Evolutionary conservation across 352 stramenopile genomes (phyloP).

Genomic region (Pythium diclinum): DNA sequence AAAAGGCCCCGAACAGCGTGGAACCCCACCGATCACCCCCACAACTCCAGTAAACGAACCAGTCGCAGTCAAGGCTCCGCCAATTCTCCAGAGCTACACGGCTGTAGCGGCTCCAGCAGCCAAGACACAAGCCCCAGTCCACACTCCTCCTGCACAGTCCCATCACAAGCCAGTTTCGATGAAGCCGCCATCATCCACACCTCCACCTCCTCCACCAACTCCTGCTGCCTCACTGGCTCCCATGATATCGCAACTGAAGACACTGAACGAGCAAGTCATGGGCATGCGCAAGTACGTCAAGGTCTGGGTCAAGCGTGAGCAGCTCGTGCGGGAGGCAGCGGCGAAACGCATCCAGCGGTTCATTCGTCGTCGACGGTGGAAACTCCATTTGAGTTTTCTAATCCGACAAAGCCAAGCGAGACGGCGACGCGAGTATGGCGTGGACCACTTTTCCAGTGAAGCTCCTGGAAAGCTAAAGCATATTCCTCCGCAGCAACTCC

Average conservation of each 20-base stretch:
- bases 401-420: conserved; percentile 17
- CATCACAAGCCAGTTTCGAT: background rate
- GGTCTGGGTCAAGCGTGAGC: conserved; percentile 70
- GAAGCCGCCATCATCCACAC: background rate
- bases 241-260: conserved; percentile 23
- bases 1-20: conserved; percentile 30
- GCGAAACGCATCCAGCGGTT: conserved; percentile 48
- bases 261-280: conserved; percentile 44
- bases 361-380: conserved; percentile 20
- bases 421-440: conserved; percentile 21
- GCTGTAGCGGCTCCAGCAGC: background rate
- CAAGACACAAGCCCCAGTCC: background rate
- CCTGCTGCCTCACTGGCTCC: background rate
- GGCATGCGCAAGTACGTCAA: conserved; percentile 77
- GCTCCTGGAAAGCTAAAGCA: background rate
- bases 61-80: background rate
- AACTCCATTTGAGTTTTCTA: conserved; percentile 1
- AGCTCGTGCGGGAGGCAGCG: conserved; percentile 46
- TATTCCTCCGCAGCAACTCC: conserved; percentile 3
- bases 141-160: background rate
- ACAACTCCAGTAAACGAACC: background rate
- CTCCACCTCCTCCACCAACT: too few species aligned
- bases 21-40: background rate
- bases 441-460: conserved; percentile 5
- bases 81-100: background rate